Percentiles rank a stretch among this genome's conserved stretches.
Conservation (phyloP, 2,329 filamentous ascomycete species). For the Trichoderma koningii region DNA sequence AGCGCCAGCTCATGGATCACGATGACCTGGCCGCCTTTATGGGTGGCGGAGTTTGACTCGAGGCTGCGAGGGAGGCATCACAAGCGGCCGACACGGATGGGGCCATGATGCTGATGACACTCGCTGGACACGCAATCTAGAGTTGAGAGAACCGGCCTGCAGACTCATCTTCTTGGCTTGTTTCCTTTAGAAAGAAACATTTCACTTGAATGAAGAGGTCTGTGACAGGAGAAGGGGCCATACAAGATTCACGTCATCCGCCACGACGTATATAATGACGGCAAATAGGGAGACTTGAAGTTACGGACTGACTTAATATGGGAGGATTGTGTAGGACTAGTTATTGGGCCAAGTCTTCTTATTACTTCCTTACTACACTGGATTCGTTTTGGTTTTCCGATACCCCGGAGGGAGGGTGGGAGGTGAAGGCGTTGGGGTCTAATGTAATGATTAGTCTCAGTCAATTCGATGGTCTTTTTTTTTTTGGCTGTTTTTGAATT, state of each 20-base stretch:
- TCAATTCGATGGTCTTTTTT: slow-evolving; percentile 3
- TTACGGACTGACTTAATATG: slow-evolving; percentile 20
- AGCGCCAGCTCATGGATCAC: slow-evolving; percentile 60
- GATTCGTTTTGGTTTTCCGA: slow-evolving; percentile 31
- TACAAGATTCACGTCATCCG: slow-evolving; percentile 2
- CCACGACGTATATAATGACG: slow-evolving; percentile 14
- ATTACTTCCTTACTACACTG: background rate
- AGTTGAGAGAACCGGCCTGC: background rate
- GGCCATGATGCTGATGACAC: slow-evolving; percentile 14
- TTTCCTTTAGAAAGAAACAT: background rate
- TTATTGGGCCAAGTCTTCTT: slow-evolving; percentile 26
- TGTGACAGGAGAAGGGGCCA: slow-evolving; percentile 2
- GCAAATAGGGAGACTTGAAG: slow-evolving; percentile 17
- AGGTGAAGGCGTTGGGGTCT: slow-evolving; percentile 32
- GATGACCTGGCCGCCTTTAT: slow-evolving; percentile 65
- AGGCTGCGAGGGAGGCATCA: background rate
- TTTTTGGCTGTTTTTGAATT: slow-evolving; percentile 7
- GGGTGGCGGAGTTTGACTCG: slow-evolving; percentile 57
- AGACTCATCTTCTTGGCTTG: background rate
- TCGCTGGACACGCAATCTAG: slow-evolving; percentile 6
- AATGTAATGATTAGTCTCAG: slow-evolving; percentile 4
- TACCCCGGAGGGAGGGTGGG: slow-evolving; percentile 32
- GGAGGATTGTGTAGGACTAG: slow-evolving; percentile 32
- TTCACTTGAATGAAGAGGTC: background rate
- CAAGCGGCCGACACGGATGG: slow-evolving; percentile 3